A percentile compares a stretch with the other conserved stretches of the same genome.
These are phyloP conservation scores for Halophytophthora polymorphica DNA, from an alignment of 352 stramenopile species.

Conservation along the genomic window DNA sequence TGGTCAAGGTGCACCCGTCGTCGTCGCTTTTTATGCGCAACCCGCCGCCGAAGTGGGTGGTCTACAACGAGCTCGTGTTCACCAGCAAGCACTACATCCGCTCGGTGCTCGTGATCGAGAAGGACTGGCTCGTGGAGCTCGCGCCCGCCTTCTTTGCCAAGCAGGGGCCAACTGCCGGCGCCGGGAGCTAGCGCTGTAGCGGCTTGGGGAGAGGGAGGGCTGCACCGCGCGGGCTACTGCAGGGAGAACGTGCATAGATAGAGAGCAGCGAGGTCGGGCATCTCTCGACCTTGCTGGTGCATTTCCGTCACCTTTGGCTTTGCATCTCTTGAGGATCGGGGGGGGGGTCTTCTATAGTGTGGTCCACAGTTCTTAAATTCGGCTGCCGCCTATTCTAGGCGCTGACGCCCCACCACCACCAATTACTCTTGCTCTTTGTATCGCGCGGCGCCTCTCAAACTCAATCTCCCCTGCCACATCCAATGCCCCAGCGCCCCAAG, in stretches of 20 bases:
- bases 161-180: conserved; percentile 17
- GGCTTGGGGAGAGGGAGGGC: background rate
- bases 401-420: conserved; percentile 10
- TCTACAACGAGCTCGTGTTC: conserved; percentile 90
- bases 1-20: conserved; percentile 88
- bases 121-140: conserved; percentile 85
- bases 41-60: conserved; percentile 77
- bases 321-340: background rate
- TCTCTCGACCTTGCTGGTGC: no score
- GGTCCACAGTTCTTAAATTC: background rate
- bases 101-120: conserved; percentile 84
- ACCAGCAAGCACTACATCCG: conserved; percentile 91
- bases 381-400: conserved; percentile 2
- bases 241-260: no score
- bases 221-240: background rate
- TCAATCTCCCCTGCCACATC: conserved; percentile 8
- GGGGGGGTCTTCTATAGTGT: conserved; percentile 1
- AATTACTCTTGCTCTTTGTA: conserved; percentile 27
- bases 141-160: conserved; percentile 84
- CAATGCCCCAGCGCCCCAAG: background rate
- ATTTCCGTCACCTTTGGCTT: no score
- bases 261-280: no score
- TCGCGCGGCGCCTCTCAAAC: conserved; percentile 1
- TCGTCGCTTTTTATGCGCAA: conserved; percentile 89
- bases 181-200: conserved; percentile 10